These are phyloP conservation scores for Peniophora sp. DNA, from an alignment of 1,284 basidiomycete genomes.

Conservation along the genomic window DNA sequence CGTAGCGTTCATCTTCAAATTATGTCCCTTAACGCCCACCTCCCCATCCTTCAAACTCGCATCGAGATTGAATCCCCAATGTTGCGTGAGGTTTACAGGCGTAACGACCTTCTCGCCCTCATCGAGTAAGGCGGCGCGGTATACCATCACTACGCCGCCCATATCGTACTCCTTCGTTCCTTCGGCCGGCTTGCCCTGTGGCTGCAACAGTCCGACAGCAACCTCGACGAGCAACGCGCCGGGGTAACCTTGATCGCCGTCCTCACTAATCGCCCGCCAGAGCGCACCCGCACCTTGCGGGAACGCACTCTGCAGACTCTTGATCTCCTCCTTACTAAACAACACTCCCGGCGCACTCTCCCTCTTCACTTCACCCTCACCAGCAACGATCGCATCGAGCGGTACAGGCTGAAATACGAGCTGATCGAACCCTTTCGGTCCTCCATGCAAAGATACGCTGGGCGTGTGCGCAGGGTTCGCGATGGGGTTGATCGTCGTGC, in stretches of 20 bases:
- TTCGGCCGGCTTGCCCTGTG: conserved; percentile 23
- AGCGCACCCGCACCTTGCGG: conserved; percentile 34
- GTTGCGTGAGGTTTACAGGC: conserved; percentile 67
- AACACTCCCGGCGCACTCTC: conserved; percentile 34
- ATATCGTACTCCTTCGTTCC: conserved; percentile 37
- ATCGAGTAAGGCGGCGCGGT: conserved; percentile 51
- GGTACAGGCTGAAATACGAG: conserved; percentile 41
- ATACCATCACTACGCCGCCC: conserved; percentile 58
- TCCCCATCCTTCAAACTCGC: conserved; percentile 42
- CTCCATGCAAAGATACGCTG: conserved; percentile 66
- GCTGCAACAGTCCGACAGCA: conserved; percentile 46
- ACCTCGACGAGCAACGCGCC: conserved; percentile 54
- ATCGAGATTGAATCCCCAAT: conserved; percentile 77
- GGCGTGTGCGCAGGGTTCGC: conserved; percentile 39
- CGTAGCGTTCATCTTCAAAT: conserved; percentile 50
- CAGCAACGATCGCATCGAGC: conserved; percentile 37
- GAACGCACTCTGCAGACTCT: conserved; percentile 25
- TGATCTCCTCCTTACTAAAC: conserved; percentile 48
- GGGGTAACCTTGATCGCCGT: conserved; percentile 64
- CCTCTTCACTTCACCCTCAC: conserved; percentile 35
- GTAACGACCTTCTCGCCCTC: conserved; percentile 42
- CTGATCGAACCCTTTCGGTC: conserved; percentile 56
- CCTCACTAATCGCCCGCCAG: conserved; percentile 50
- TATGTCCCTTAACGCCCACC: conserved; percentile 48
- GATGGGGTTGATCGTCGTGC: conserved; percentile 33